Percentiles rank a stretch among this genome's conserved stretches.
Evolutionary conservation across 306 rosid genomes (phyloP).

Genomic region (Gillenia trifoliata): DNA sequence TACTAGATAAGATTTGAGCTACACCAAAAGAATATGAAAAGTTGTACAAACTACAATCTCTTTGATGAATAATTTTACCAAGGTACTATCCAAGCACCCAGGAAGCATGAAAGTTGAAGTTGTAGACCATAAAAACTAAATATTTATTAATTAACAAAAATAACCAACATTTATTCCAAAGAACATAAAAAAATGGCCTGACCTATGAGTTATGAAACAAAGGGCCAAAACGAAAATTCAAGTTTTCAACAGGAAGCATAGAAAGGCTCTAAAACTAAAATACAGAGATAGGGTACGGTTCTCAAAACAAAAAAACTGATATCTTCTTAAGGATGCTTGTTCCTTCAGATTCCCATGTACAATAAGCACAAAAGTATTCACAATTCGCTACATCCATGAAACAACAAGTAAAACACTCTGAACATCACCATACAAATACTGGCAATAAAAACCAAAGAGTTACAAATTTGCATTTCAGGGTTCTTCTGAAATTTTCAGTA

Average conservation of each 20-base stretch:
- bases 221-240: background rate
- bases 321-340: background rate
- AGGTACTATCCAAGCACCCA: background rate
- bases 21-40: conserved; percentile 7
- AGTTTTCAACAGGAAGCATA: background rate
- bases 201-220: background rate
- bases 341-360: background rate
- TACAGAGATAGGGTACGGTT: background rate
- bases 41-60: background rate
- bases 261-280: background rate
- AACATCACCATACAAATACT: background rate
- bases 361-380: background rate
- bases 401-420: background rate
- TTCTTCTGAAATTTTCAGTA: background rate
- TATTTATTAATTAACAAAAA: background rate
- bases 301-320: background rate
- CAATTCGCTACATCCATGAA: background rate
- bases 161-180: background rate
- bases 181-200: background rate
- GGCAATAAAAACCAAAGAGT: background rate
- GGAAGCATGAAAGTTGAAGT: background rate
- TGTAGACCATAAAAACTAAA: background rate
- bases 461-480: background rate
- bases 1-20: conserved; percentile 1
- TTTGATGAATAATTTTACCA: background rate